A percentile compares a stretch with the other conserved stretches of the same genome.
These are phyloP conservation scores for Celoporthe dispersa DNA, from an alignment of 2,329 filamentous ascomycete genomes.

Conservation along the genomic window DNA sequence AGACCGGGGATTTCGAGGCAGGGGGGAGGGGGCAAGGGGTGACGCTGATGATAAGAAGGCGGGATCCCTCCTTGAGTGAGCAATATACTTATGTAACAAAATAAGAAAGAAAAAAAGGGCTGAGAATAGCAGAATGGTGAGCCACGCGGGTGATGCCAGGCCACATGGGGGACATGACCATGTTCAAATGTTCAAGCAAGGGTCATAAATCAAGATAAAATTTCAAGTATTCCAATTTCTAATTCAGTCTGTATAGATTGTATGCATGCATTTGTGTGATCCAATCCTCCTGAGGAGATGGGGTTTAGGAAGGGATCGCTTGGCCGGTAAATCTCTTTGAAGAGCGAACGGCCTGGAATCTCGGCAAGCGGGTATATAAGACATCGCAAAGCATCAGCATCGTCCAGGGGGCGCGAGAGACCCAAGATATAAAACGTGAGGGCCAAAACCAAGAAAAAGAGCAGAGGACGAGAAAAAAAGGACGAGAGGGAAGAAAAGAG, in stretches of 20 bases:
- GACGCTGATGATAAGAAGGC: too few relatives aligned
- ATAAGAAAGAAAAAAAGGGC: too few relatives aligned
- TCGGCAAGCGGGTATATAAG: conserved; percentile 25
- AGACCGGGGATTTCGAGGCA: too few relatives aligned
- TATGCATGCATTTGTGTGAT: background rate
- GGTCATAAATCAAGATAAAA: background rate
- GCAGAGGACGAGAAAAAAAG: too few relatives aligned
- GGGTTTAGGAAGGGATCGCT: conserved; percentile 12
- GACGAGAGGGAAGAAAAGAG: background rate
- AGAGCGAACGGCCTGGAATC: conserved; percentile 11
- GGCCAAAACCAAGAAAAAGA: background rate
- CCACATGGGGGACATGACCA: too few relatives aligned
- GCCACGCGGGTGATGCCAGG: too few relatives aligned
- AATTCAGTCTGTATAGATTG: conserved; percentile 13
- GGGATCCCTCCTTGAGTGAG: too few relatives aligned
- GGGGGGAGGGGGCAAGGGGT: too few relatives aligned
- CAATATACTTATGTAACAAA: too few relatives aligned
- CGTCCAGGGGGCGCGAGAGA: conserved; percentile 16
- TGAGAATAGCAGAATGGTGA: too few relatives aligned
- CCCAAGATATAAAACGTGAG: background rate
- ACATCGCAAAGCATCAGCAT: conserved; percentile 29
- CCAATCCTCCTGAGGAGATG: background rate
- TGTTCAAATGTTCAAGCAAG: too few relatives aligned
- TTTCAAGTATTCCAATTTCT: background rate
- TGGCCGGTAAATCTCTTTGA: conserved; percentile 3